Percentiles rank a stretch among this genome's conserved stretches.
phyloP scores from a whole-genome alignment of 2,329 filamentous ascomycete species.

The Arthrobotrys iridis region DNA sequence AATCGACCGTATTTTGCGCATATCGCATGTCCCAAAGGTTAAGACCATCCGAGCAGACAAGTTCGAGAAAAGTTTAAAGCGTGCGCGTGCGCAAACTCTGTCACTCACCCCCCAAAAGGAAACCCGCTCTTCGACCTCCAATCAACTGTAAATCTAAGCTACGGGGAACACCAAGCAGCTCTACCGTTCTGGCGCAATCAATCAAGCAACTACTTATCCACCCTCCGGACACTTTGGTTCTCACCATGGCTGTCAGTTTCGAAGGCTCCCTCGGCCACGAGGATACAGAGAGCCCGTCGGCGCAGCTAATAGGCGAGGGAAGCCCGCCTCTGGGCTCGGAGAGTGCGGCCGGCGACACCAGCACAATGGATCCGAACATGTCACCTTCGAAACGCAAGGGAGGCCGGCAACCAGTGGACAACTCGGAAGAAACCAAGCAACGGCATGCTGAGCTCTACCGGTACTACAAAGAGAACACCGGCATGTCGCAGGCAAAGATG shows the following conservation, averaged over 20 bases:
- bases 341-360: constrained; percentile 50
- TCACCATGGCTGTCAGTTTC: constrained; percentile 50
- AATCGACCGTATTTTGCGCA: constrained; percentile 25
- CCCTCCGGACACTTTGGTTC: constrained; percentile 35
- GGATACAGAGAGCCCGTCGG: constrained; percentile 52
- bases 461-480: constrained; percentile 51
- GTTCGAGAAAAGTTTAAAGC: constrained; percentile 26
- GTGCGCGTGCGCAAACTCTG: constrained; percentile 36
- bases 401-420: constrained; percentile 44
- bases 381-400: constrained; percentile 52
- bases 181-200: constrained; percentile 40
- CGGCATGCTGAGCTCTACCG: constrained; percentile 48
- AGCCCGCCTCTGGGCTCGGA: constrained; percentile 45
- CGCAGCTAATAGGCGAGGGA: constrained; percentile 48
- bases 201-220: background rate
- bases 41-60: constrained; percentile 29
- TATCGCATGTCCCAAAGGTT: constrained; percentile 39
- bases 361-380: constrained; percentile 43
- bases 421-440: constrained; percentile 52
- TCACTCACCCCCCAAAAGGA: background rate
- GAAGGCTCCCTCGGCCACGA: constrained; percentile 42
- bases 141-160: background rate
- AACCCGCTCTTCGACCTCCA: background rate
- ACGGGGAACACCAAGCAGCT: background rate
- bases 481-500: constrained; percentile 54